Evolutionary conservation across 371 early-diverging fungal species (phyloP).

Genomic region (Mucor circinelloides): DNA sequence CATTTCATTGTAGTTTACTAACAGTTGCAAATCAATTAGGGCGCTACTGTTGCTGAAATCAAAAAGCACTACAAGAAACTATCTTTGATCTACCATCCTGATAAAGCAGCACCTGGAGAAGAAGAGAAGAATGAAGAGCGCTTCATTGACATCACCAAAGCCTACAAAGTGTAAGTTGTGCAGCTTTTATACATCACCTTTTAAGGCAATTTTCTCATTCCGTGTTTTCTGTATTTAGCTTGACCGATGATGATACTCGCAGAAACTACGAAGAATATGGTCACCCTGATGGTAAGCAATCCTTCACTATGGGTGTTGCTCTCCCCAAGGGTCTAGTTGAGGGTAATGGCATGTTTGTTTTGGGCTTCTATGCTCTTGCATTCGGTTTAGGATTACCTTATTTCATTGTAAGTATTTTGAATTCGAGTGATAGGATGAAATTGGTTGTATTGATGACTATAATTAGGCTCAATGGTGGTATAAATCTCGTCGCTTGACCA

Average conservation of each 20-base stretch:
- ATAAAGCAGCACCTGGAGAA: constrained; percentile 72
- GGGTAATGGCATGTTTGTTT: constrained; percentile 75
- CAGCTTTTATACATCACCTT: neutral
- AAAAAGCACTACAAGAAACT: constrained; percentile 76
- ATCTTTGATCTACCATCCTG: constrained; percentile 82
- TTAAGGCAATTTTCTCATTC: neutral
- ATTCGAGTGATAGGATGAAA: neutral
- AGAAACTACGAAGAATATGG: constrained; percentile 94
- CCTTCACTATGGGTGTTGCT: constrained; percentile 93
- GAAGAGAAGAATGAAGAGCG: constrained; percentile 63
- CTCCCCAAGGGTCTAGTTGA: constrained; percentile 91
- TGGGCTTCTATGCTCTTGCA: constrained; percentile 81
- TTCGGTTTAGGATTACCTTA: constrained; percentile 91
- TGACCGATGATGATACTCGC: constrained; percentile 91
- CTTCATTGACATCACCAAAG: constrained; percentile 85
- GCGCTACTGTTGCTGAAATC: constrained; percentile 62
- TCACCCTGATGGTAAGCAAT: constrained; percentile 94
- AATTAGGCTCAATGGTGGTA: constrained; percentile 91
- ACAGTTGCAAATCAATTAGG: constrained; percentile 26
- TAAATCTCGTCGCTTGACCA: constrained; percentile 82
- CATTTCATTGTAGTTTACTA: neutral
- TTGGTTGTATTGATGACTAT: neutral
- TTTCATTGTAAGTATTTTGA: constrained; percentile 61
- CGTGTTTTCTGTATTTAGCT: constrained; percentile 36
- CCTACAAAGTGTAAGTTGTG: constrained; percentile 75